These are phyloP conservation scores for Athelia sp. DNA, from an alignment of 1,284 basidiomycete species.

Conservation along the genomic window DNA sequence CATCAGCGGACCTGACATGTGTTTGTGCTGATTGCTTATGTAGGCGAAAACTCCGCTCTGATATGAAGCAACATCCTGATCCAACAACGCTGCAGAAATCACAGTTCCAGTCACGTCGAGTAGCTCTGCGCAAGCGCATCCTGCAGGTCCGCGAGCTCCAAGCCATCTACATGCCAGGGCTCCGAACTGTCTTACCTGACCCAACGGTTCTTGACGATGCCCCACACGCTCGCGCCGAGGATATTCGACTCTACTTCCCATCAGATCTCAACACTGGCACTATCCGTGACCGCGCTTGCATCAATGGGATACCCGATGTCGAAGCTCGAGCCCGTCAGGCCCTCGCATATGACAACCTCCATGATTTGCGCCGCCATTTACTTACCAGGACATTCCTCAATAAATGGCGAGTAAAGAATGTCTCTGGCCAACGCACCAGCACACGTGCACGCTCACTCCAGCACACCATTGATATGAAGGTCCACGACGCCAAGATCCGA, in stretches of 20 bases:
- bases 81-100: background rate
- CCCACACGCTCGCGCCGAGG: background rate
- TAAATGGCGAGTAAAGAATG: conserved; percentile 20
- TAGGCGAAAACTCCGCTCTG: background rate
- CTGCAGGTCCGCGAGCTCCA: background rate
- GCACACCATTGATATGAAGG: conserved; percentile 23
- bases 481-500: conserved; percentile 25
- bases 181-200: background rate
- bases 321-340: conserved; percentile 23
- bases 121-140: background rate
- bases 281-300: background rate
- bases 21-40: background rate
- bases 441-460: conserved; percentile 12
- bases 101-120: background rate
- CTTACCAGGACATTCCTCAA: conserved; percentile 15
- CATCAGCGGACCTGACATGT: no score
- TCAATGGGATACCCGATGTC: conserved; percentile 9
- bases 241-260: background rate
- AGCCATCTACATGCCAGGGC: background rate
- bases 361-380: conserved; percentile 22
- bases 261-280: background rate
- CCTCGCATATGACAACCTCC: conserved; percentile 19
- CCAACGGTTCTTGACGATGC: background rate
- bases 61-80: background rate
- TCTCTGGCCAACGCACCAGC: conserved; percentile 21